Evolutionary conservation across 2,329 filamentous ascomycete genomes (phyloP).

Genomic region (Sporothrix pseudoabietina): DNA sequence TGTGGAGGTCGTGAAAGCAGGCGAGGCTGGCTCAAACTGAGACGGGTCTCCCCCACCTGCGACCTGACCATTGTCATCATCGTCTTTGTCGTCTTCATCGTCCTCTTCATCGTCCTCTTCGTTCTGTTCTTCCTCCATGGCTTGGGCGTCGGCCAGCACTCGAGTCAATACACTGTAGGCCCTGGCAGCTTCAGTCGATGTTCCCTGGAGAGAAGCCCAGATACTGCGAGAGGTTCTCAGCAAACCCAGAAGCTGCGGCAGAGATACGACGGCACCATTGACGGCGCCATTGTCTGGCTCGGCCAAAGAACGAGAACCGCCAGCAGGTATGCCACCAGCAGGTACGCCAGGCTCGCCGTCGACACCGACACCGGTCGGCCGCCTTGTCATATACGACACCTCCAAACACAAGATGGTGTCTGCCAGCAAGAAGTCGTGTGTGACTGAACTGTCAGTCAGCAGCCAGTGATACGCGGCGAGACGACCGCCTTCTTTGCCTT

Average conservation of each 20-base stretch:
- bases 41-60: not conserved
- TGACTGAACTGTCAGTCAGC: constrained; percentile 45
- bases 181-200: constrained; percentile 39
- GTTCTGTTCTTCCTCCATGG: not conserved
- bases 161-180: constrained; percentile 41
- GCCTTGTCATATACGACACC: constrained; percentile 27
- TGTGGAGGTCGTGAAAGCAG: not conserved
- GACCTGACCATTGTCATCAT: not conserved
- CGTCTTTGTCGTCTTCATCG: not conserved
- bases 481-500: constrained; percentile 38
- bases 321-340: not conserved
- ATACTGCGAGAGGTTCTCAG: constrained; percentile 38
- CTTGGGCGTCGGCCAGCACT: constrained; percentile 39
- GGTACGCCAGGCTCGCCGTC: not conserved
- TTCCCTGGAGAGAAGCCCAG: constrained; percentile 37
- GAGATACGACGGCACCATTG: constrained; percentile 25
- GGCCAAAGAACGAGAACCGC: too few species aligned
- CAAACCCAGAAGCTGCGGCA: constrained; percentile 38
- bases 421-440: constrained; percentile 52
- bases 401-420: constrained; percentile 52
- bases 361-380: constrained; percentile 30
- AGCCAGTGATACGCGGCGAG: constrained; percentile 49
- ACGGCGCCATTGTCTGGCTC: not conserved
- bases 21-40: not conserved
- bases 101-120: not conserved